Evolutionary conservation across 345 rosid species (phyloP).

Genomic region (Boechera stricta): DNA sequence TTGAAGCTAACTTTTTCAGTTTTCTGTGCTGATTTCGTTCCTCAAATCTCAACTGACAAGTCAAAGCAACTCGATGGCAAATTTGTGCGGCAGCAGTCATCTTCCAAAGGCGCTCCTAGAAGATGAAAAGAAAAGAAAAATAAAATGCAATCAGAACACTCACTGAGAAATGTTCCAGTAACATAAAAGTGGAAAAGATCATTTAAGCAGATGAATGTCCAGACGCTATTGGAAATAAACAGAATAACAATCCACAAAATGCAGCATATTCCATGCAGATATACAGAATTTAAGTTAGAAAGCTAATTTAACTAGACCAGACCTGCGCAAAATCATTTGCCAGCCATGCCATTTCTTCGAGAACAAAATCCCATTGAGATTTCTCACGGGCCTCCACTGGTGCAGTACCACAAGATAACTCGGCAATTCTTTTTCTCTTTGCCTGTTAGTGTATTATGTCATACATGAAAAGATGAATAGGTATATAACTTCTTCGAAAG

Average conservation of each 20-base stretch:
- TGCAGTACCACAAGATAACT: slow-evolving; percentile 66
- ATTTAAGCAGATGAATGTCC: slow-evolving; percentile 11
- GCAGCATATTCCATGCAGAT: slow-evolving; percentile 30
- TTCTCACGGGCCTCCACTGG: slow-evolving; percentile 58
- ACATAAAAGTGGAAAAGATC: slow-evolving; percentile 30
- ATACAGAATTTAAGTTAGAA: slow-evolving; percentile 21
- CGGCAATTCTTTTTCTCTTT: slow-evolving; percentile 83
- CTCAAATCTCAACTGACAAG: slow-evolving; percentile 65
- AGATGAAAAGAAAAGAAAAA: slow-evolving; percentile 22
- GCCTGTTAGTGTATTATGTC: slow-evolving; percentile 61
- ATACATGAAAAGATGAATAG: slow-evolving; percentile 35
- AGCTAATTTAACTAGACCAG: slow-evolving; percentile 35
- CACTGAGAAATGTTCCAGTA: slow-evolving; percentile 19
- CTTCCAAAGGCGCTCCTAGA: slow-evolving; percentile 98
- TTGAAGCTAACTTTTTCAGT: slow-evolving; percentile 67
- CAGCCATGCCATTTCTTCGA: slow-evolving; percentile 99
- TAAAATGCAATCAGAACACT: slow-evolving; percentile 6
- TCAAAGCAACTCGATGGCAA: slow-evolving; percentile 69
- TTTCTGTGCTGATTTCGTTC: slow-evolving; percentile 55
- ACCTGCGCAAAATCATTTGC: slow-evolving; percentile 99
- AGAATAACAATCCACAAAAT: slow-evolving; percentile 26
- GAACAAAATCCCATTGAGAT: slow-evolving; percentile 95
- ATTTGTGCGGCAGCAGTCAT: slow-evolving; percentile 95
- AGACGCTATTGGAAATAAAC: slow-evolving; percentile 9
- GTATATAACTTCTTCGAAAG: slow-evolving; percentile 35